phyloP scores from a whole-genome alignment of 352 stramenopile genomes.

The Blastocystis sp. region DNA sequence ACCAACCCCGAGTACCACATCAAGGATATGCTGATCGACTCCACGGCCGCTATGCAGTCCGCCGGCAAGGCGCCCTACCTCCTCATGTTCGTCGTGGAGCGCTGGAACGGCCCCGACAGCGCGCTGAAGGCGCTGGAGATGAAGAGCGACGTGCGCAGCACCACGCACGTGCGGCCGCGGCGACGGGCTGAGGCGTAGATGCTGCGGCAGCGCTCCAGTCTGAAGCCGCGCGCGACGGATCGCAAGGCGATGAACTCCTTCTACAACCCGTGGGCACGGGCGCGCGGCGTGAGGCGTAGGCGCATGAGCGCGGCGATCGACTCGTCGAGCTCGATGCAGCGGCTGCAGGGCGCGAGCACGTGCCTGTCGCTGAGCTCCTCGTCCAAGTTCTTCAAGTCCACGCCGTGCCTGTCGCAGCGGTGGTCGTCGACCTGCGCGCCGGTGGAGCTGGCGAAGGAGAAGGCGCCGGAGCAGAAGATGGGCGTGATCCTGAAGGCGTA shows the following conservation, averaged over 20 bases:
- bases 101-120: conserved; percentile 70
- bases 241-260: not conserved
- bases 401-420: not conserved
- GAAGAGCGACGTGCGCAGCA: not conserved
- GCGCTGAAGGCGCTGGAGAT: conserved; percentile 15
- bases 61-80: conserved; percentile 72
- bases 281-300: not conserved
- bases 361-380: not conserved
- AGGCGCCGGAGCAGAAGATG: conserved; percentile 1
- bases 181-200: not conserved
- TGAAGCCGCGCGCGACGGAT: not conserved
- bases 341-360: conserved; percentile 24
- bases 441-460: not conserved
- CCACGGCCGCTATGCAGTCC: conserved; percentile 70
- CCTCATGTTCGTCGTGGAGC: conserved; percentile 68
- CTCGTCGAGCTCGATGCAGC: conserved; percentile 18
- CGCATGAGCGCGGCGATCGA: not conserved
- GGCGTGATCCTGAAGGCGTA: conserved; percentile 70
- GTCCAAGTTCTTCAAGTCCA: not conserved
- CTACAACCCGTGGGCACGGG: conserved; percentile 11
- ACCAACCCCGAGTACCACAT: conserved; percentile 70
- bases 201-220: not conserved
- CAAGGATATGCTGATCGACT: conserved; percentile 48
- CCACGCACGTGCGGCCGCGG: not conserved
- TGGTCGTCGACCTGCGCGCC: not conserved